Base-by-base conservation (phyloP, 1,139 yeast species). In the Kodamaea plutei region DNA sequence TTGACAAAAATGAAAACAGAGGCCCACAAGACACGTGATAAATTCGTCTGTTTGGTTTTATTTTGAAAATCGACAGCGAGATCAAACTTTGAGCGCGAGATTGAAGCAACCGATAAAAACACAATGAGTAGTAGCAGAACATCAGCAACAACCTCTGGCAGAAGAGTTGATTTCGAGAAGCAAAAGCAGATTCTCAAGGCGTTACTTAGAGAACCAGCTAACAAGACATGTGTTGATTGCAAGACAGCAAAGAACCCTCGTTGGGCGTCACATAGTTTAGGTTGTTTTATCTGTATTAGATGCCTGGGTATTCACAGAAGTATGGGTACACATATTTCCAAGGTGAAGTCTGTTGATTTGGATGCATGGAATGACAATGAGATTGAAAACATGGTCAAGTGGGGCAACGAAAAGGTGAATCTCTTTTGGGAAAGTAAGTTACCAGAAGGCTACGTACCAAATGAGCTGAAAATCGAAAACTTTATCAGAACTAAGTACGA, bases 281-380 rank as follows among this genome's bases (percentile, higher is more conserved):
- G 98, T 18, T 77, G 94, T 38, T 89, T 91, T 50, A 73, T 91
- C 26, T 91, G 98, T 58, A 91, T 91, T 38, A 50, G 75, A 39
- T 91, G 98, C 59, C 88, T 96, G 1, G 98, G 98, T 3, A 83
- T 89, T 41, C 98, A 91, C 55, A 72, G 97, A 53, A 77, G 93
- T 35, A 79, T 91, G 82, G 97, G 98, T 2, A 88, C 96, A 0
- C 98, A 91, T 58, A 85, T 89, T 30, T 78, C 87, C 10, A 69
- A 80, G 48, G 95, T 84, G 28, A 84, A 84, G 53, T 83, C 95
- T 5, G 93, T 91, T 28, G 98, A 91, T 61, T 71, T 91, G 50
- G 97, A 91, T 55, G 83, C 94, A 1, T 91, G 98, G 98, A 84
- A 94, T 8, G 95, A 88, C 47, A 95, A 84, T 50, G 96, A 91